phyloP scores from a whole-genome alignment of 257 asterid species.

The Solanum pinnatisectum region DNA sequence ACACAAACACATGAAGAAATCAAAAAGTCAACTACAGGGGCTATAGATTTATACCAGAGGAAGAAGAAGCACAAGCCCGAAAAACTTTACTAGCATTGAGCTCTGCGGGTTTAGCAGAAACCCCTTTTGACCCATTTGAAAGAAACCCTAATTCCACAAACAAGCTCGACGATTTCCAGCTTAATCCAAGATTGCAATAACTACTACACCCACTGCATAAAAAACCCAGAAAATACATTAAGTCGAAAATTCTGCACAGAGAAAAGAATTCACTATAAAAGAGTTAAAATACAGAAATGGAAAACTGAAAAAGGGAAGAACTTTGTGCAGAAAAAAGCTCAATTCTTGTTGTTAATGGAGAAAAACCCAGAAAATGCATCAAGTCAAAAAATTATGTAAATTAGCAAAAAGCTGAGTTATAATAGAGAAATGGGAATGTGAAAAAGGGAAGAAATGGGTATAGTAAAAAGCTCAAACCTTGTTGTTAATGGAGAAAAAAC shows the following conservation, averaged over 20 bases:
- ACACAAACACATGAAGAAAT: not conserved
- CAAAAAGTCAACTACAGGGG: not conserved
- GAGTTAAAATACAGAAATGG: not conserved
- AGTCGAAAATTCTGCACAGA: not conserved
- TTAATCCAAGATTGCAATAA: slow-evolving; percentile 21
- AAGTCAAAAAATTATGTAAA: not conserved
- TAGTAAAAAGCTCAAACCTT: slow-evolving; percentile 16
- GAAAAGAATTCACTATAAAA: not conserved
- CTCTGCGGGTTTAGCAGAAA: slow-evolving; percentile 19
- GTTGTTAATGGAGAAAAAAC: slow-evolving; percentile 29
- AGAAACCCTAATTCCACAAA: slow-evolving; percentile 24
- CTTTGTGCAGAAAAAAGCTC: not conserved
- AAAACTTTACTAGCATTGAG: not conserved
- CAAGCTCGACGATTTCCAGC: slow-evolving; percentile 50
- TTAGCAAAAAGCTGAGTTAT: not conserved
- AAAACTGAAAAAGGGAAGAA: not conserved
- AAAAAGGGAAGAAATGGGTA: not conserved
- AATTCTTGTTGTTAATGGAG: slow-evolving; percentile 26
- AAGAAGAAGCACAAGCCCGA: slow-evolving; percentile 15
- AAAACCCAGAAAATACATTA: not conserved
- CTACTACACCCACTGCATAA: slow-evolving; percentile 27
- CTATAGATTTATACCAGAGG: slow-evolving; percentile 25
- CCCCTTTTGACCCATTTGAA: slow-evolving; percentile 12
- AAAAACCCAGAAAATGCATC: slow-evolving; percentile 1
- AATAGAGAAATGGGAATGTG: not conserved